These are phyloP conservation scores for Cupressus sempervirens DNA, from an alignment of 75 land plant species.

Conservation along the genomic window DNA sequence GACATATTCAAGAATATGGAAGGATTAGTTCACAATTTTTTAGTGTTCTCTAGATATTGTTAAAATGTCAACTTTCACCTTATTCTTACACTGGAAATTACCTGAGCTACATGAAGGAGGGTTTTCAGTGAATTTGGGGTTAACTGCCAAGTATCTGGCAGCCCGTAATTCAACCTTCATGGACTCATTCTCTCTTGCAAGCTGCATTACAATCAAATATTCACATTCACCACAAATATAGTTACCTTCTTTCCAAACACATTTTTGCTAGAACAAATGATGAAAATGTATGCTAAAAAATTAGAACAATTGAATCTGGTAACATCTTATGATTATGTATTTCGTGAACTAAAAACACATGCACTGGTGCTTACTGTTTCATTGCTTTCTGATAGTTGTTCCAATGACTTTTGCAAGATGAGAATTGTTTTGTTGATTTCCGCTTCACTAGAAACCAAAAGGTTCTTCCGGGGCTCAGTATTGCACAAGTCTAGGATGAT, in stretches of 20 bases:
- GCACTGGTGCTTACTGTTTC: slow-evolving; percentile 5
- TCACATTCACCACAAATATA: not conserved
- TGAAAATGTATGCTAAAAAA: not conserved
- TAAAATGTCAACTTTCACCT: not conserved
- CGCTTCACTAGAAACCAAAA: slow-evolving; percentile 8
- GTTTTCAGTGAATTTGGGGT: not conserved
- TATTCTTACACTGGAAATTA: not conserved
- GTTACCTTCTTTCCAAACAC: not conserved
- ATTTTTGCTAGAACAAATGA: not conserved
- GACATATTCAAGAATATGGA: not conserved
- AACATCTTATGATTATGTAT: not conserved
- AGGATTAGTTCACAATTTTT: not conserved
- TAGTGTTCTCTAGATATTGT: not conserved
- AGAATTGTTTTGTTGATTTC: slow-evolving; percentile 14
- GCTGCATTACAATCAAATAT: slow-evolving; percentile 16
- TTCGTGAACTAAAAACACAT: not conserved
- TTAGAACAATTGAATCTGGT: not conserved
- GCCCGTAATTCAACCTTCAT: slow-evolving; percentile 23
- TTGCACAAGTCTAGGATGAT: slow-evolving; percentile 10
- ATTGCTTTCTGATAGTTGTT: slow-evolving; percentile 16
- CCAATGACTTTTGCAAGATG: slow-evolving; percentile 14
- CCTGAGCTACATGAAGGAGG: not conserved
- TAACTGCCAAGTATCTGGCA: not conserved
- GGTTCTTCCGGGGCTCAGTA: not conserved
- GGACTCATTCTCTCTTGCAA: slow-evolving; percentile 16